Conservation (phyloP, 1,284 basidiomycete genomes). For the Malassezia arunalokei region DNA sequence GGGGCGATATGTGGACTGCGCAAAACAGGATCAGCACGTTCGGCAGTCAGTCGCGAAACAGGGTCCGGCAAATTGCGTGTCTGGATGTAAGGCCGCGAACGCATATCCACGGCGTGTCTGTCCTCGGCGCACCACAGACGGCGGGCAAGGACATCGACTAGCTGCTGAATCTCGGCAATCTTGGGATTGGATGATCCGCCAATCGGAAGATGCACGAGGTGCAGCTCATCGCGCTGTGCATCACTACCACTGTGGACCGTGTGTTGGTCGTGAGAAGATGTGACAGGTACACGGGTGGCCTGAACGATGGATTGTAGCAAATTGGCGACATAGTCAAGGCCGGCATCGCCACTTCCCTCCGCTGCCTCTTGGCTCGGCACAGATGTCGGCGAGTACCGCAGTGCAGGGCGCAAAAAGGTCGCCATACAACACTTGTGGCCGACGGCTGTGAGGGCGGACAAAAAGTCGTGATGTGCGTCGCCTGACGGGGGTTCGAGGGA, state of each 20-base stretch:
- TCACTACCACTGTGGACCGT: not conserved
- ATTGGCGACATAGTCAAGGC: slow-evolving; percentile 7
- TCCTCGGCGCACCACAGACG: slow-evolving; percentile 9
- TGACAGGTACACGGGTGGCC: not conserved
- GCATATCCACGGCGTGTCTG: not conserved
- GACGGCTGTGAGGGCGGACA: too few species aligned
- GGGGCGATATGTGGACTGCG: slow-evolving; percentile 4
- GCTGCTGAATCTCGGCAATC: slow-evolving; percentile 2
- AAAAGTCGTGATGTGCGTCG: too few species aligned
- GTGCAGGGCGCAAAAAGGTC: not conserved
- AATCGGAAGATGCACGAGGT: not conserved
- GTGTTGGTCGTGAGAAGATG: not conserved
- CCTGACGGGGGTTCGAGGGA: too few species aligned
- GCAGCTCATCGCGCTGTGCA: not conserved
- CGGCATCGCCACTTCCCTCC: not conserved
- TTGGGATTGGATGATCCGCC: not conserved
- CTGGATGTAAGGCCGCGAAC: not conserved
- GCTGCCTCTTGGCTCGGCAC: not conserved
- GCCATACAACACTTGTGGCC: not conserved
- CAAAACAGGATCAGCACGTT: not conserved
- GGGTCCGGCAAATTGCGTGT: not conserved
- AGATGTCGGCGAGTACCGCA: slow-evolving; percentile 7
- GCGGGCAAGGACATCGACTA: slow-evolving; percentile 1
- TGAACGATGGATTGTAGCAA: slow-evolving; percentile 6
- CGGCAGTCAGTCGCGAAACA: not conserved